These are phyloP conservation scores for Radiomyces spectabilis DNA, from an alignment of 192 early-diverging fungal genomes.

Conservation along the genomic window DNA sequence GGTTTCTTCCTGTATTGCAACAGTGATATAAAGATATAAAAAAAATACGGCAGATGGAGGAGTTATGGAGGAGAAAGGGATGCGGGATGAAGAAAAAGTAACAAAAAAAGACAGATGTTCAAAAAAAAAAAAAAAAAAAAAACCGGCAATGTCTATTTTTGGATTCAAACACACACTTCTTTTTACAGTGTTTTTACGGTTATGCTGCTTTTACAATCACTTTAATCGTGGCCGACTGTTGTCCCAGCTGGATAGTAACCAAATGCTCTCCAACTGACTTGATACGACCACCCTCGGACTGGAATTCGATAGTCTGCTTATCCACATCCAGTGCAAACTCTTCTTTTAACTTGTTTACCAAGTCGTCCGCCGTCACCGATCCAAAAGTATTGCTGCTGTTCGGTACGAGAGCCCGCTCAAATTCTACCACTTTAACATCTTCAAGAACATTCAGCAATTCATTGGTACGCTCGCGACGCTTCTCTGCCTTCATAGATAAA, in stretches of 20 bases:
- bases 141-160: not conserved
- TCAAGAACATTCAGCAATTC: constrained; percentile 8
- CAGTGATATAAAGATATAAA: not conserved
- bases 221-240: constrained; percentile 6
- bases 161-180: too few species aligned
- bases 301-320: constrained; percentile 14
- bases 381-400: constrained; percentile 25
- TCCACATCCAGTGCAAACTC: constrained; percentile 13
- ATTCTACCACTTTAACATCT: constrained; percentile 6
- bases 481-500: not conserved
- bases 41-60: not conserved
- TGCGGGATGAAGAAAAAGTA: not conserved
- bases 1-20: not conserved
- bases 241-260: constrained; percentile 9
- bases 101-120: too few species aligned
- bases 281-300: constrained; percentile 21
- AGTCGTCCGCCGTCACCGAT: constrained; percentile 27
- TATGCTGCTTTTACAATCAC: constrained; percentile 10
- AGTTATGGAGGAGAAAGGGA: not conserved
- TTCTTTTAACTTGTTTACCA: constrained; percentile 18
- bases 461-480: constrained; percentile 1
- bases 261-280: constrained; percentile 20
- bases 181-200: not conserved
- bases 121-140: constrained; percentile 5
- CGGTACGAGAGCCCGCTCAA: constrained; percentile 20